Evolutionary conservation across 805 yeast genomes (phyloP), one percentile per base, ranked within the genome.

Genomic region (Naumovozyma baii): DNA sequence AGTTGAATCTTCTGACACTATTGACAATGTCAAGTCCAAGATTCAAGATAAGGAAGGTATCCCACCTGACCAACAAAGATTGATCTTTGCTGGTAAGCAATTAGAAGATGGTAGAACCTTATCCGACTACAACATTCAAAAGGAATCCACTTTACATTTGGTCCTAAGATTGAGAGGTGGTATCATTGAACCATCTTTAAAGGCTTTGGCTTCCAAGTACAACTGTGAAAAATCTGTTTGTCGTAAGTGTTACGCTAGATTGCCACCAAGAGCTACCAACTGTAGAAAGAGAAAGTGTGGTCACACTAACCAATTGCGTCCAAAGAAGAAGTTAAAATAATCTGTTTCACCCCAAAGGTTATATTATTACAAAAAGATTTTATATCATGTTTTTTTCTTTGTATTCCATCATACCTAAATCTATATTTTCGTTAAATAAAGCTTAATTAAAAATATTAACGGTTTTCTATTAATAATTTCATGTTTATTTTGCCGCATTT

Each of bases 241-340:
- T 82, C 94, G 98, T 76, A 85, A 88, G 72, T 92, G 98, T 80
- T 92, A 92, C 83, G 96, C 98, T 64, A 92, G 98, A 81, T 88
- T 92, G 69, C 98, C 98, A 68, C 96, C 98, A 75, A 94, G 97
- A 84, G 98, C 98, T 64, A 92, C 97, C 74, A 92, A 92, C 96
- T 92, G 98, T 83, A 87, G 98, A 80, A 92, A 92, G 97, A 87
- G 96, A 86, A 92, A 92, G 83, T 92, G 98, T 77, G 98, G 98
- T 68, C 98, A 92, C 94, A 79, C 96, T 71, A 92, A 92, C 82
- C 98, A 92, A 80, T 85, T 92, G 74, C 87, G 98, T 80, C 97
- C 97, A 76, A 92, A 90, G 94, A 90, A 90, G 94, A 90, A 90
- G 88, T 80, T 86, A 71, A 87, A 88, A 80, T 88, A 75, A 73